Evolutionary conservation across 1,284 basidiomycete genomes (phyloP).

Genomic region (Trichosporon coremiiforme): DNA sequence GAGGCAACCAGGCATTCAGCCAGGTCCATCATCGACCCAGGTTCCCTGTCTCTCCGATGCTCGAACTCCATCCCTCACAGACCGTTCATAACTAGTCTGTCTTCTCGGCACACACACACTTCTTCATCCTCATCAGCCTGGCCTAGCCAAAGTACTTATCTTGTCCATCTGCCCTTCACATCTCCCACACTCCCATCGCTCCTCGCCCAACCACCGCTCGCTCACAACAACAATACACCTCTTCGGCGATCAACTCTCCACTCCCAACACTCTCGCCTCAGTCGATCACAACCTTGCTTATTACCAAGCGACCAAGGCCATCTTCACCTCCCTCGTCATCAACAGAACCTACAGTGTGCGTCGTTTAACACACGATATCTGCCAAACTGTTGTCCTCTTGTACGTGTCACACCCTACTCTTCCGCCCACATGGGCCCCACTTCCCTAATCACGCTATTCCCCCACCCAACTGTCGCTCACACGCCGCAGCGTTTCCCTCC

Average conservation of each 20-base stretch:
- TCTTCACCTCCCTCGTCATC: neutral
- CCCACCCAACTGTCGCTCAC: neutral
- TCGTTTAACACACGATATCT: neutral
- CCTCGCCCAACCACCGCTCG: neutral
- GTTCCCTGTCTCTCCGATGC: neutral
- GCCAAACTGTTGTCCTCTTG: slow-evolving; percentile 19
- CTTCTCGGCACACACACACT: no score
- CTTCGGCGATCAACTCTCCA: neutral
- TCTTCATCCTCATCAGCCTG: no score
- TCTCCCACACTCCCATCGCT: neutral
- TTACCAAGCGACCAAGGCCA: neutral
- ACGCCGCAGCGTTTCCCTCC: slow-evolving; percentile 1
- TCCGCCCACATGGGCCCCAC: neutral
- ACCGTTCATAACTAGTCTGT: no score
- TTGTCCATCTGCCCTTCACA: neutral
- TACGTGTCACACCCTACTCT: neutral
- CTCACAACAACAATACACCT: neutral
- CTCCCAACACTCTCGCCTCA: neutral
- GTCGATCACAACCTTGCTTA: neutral
- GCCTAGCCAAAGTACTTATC: neutral
- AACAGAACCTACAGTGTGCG: neutral
- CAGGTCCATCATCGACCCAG: neutral
- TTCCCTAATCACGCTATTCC: neutral
- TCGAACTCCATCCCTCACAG: neutral
- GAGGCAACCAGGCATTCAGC: neutral